Percentiles rank a stretch among this genome's conserved stretches.
Evolutionary conservation across 2,329 filamentous ascomycete species (phyloP).

Genomic region (Emmonsia crescens): DNA sequence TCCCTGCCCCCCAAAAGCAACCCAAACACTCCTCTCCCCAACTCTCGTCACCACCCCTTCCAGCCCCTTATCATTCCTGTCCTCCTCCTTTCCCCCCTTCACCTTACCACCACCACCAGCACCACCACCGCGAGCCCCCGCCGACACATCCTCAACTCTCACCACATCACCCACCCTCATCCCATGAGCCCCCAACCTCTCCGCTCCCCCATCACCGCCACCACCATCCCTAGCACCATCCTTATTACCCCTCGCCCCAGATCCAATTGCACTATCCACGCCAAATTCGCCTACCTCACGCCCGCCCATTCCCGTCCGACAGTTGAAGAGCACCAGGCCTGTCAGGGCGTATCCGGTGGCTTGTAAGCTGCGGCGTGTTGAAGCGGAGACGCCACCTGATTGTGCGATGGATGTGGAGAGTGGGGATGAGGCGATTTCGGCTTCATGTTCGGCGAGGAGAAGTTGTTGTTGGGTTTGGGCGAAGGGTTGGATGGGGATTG

Average conservation of each 20-base stretch:
- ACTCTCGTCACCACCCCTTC: conserved; percentile 39
- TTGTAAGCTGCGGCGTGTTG: conserved; percentile 34
- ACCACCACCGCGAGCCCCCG: conserved; percentile 8
- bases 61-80: conserved; percentile 24
- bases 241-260: conserved; percentile 4
- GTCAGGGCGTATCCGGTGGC: conserved; percentile 32
- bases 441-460: conserved; percentile 34
- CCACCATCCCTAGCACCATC: conserved; percentile 7
- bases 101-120: conserved; percentile 20
- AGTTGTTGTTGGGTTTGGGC: conserved; percentile 33
- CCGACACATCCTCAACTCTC: conserved; percentile 29
- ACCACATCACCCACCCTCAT: conserved; percentile 40
- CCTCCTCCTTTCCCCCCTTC: conserved; percentile 23
- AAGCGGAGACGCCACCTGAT: conserved; percentile 30
- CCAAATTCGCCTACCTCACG: conserved; percentile 75
- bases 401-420: conserved; percentile 27
- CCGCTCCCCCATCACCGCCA: conserved; percentile 13
- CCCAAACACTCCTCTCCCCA: conserved; percentile 32
- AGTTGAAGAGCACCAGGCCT: conserved; percentile 55
- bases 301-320: conserved; percentile 84
- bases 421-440: conserved; percentile 34
- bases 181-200: conserved; percentile 34
- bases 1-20: conserved; percentile 35
- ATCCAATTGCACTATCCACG: conserved; percentile 53
- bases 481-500: conserved; percentile 31